Evolutionary conservation across 441 rosid species (phyloP).

Genomic region (Brassica balearica): DNA sequence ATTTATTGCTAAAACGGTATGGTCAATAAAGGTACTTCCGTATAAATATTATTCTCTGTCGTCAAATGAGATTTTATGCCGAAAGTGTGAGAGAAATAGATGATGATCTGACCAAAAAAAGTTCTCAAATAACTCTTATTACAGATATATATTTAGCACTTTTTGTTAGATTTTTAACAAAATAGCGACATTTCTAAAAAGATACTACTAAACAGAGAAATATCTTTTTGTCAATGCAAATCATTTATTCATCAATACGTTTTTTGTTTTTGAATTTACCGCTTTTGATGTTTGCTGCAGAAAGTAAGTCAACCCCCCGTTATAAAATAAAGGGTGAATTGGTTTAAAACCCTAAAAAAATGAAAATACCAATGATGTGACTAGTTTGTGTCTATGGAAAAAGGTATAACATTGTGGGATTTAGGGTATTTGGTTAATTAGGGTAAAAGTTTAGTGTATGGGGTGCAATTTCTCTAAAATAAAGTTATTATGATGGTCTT

Average conservation of each 20-base stretch:
- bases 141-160: background rate
- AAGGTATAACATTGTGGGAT: too few relatives aligned
- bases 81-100: background rate
- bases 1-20: constrained; percentile 7
- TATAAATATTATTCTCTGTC: background rate
- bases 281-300: background rate
- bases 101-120: background rate
- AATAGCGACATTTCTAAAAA: background rate
- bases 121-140: background rate
- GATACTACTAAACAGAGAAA: background rate
- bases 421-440: too few relatives aligned
- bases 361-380: too few relatives aligned
- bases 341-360: too few relatives aligned
- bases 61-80: background rate
- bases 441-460: too few relatives aligned
- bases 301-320: background rate
- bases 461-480: background rate
- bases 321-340: too few relatives aligned
- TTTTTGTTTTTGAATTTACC: background rate
- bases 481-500: constrained; percentile 2
- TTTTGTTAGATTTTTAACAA: background rate
- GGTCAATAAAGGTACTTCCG: background rate
- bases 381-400: too few relatives aligned
- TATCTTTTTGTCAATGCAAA: constrained; percentile 9
- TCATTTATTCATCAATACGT: background rate